Conservation (phyloP, 2,329 filamentous ascomycete species). For the Pyrenophora graminea region DNA sequence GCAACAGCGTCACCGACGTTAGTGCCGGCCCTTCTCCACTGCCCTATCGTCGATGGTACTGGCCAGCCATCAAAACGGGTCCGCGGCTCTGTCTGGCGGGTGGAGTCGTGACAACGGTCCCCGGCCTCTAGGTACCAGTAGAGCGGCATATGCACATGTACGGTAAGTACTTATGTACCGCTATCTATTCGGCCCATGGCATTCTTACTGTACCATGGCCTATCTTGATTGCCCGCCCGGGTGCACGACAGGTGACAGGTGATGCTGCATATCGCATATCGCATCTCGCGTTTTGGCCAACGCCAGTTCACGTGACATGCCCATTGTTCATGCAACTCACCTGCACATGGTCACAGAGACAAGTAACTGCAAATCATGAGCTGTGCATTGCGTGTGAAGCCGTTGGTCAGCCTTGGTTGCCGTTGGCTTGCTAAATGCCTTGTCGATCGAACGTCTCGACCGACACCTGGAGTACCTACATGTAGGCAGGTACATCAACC, state of each 20-base stretch:
- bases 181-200: no score
- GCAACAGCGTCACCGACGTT: conserved; percentile 19
- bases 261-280: not conserved
- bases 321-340: not conserved
- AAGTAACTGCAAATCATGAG: no score
- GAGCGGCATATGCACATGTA: not conserved
- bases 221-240: not conserved
- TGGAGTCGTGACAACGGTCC: conserved; percentile 12
- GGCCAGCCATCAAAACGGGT: not conserved
- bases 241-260: not conserved
- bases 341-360: no score
- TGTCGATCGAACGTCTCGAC: no score
- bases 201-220: no score
- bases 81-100: conserved; percentile 14
- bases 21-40: conserved; percentile 13
- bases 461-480: no score
- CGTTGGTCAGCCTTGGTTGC: no score
- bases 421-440: no score
- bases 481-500: no score
- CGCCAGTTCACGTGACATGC: conserved; percentile 1
- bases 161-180: not conserved
- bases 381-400: no score
- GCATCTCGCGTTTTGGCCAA: not conserved
- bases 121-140: not conserved
- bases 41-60: conserved; percentile 19